Base-by-base conservation (phyloP, 352 stramenopile species). In the Hyaloperonospora brassicae region DNA sequence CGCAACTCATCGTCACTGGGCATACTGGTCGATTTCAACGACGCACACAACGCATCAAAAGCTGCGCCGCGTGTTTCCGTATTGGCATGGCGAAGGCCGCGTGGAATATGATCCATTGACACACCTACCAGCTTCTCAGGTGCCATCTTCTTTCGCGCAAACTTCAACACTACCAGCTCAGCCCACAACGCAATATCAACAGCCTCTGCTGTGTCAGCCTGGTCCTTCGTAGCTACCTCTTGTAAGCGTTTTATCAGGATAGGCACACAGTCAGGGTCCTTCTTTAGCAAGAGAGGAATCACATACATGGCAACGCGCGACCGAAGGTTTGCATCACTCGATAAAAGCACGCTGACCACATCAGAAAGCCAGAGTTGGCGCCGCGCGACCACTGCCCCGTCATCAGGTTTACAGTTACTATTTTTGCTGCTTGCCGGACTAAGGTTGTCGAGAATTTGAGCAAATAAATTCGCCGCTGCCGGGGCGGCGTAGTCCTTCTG, bases 21-120 rank as follows among this genome's bases (percentile, higher is more conserved):
- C 62, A 89, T 73, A 25, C 76, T 82, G 12, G 82, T 93, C 7
- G 82, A 88, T 50, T 90, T 93, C 13, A 93, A 62, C 42, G 75
- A 89, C 6, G 76, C 70, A 44, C 79, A 90, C 11, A 93, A 65
- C 17, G 81, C 81, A 52, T 93, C 82, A 60, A 89, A 93, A 23
- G 82, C 78, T 13, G 79, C 67, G n/a, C 62, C 67, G 25, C 82
- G 78, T 5, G 76, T 87, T 52, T 87, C 79, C 1, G 50, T 62
- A 1, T 70, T 66, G 0, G 67, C 65, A 47, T 93, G 79, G n/a
- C 66, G 51, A 12, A 93, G 66, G 0, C 78, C 82, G 1, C 66
- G 52, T 47, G 79, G 56, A 54, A 93, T 84, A 47, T 87, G 76
- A 0, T 35, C 30, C 42, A 73, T 62, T 17, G 76, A 79, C 1